Percentiles rank a stretch among this genome's conserved stretches.
Conservation (phyloP, 1,284 basidiomycete genomes). For the Marasmius oreades region DNA sequence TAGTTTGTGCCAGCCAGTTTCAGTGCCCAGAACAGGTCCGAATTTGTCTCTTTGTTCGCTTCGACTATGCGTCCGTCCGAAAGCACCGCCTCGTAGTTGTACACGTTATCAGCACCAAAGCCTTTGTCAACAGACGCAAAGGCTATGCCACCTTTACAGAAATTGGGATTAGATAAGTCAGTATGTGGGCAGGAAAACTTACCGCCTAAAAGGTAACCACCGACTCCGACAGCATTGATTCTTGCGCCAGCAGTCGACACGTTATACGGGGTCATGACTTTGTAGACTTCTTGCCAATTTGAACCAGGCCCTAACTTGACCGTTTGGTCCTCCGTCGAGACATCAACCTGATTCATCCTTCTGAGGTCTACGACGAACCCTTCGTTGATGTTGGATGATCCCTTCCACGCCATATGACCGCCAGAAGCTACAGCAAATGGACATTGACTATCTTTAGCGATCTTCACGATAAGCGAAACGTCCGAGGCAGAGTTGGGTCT, state of each 20-base stretch:
- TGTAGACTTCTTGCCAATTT: not conserved
- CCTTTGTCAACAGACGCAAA: slow-evolving; percentile 9
- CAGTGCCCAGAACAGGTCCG: no score
- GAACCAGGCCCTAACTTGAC: not conserved
- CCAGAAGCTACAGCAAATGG: slow-evolving; percentile 10
- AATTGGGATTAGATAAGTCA: not conserved
- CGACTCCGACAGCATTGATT: not conserved
- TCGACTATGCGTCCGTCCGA: slow-evolving; percentile 10
- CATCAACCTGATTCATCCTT: not conserved
- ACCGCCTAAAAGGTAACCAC: not conserved
- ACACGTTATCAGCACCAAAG: slow-evolving; percentile 4
- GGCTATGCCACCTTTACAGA: slow-evolving; percentile 11
- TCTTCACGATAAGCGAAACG: slow-evolving; percentile 8
- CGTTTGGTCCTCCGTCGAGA: not conserved
- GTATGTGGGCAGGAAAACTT: not conserved
- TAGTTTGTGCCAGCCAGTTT: slow-evolving; percentile 15
- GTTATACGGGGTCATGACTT: not conserved
- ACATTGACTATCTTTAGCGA: not conserved
- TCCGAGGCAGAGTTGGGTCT: not conserved
- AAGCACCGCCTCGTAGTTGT: slow-evolving; percentile 15
- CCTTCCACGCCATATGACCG: no score
- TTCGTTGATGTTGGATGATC: slow-evolving; percentile 5
- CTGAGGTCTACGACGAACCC: not conserved
- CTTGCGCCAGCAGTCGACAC: not conserved
- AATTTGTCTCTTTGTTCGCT: slow-evolving; percentile 4